Evolutionary conservation across 805 yeast genomes (phyloP).

Genomic region (Millerago galiae): DNA sequence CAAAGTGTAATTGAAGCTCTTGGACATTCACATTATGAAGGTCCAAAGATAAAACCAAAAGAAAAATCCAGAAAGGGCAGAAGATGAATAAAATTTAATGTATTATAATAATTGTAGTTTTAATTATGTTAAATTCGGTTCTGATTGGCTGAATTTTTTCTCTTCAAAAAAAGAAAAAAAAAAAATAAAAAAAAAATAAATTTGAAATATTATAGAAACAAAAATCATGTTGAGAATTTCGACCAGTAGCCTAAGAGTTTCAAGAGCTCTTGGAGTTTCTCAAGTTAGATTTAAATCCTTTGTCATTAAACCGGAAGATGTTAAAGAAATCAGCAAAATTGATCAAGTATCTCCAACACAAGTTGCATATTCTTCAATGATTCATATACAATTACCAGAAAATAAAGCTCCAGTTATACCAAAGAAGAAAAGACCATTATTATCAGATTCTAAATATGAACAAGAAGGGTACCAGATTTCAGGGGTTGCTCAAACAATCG

Average conservation of each 20-base stretch:
- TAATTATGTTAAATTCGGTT: background rate
- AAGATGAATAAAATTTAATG: slow-evolving; percentile 1
- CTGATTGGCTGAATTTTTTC: slow-evolving; percentile 1
- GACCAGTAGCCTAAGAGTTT: background rate
- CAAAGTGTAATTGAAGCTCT: slow-evolving; percentile 44
- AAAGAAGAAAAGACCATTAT: slow-evolving; percentile 26
- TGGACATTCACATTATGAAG: slow-evolving; percentile 53
- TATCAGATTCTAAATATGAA: slow-evolving; percentile 34
- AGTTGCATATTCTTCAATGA: slow-evolving; percentile 21
- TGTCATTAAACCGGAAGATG: slow-evolving; percentile 1
- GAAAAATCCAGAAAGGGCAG: slow-evolving; percentile 7
- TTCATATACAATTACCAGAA: slow-evolving; percentile 18
- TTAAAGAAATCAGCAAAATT: slow-evolving; percentile 3
- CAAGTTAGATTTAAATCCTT: slow-evolving; percentile 5
- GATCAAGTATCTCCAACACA: slow-evolving; percentile 15
- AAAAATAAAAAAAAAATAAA: background rate
- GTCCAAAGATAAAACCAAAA: slow-evolving; percentile 19
- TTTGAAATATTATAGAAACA: background rate
- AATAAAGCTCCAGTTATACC: slow-evolving; percentile 30
- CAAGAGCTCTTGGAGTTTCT: background rate
- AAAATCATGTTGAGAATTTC: slow-evolving; percentile 2
- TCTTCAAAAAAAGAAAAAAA: background rate
- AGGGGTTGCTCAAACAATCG: slow-evolving; percentile 48
- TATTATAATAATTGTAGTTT: background rate
- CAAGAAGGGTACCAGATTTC: slow-evolving; percentile 34